Base-by-base conservation (phyloP, 2,329 filamentous ascomycete genomes). In the Cylindrodendrum hubeiense region DNA sequence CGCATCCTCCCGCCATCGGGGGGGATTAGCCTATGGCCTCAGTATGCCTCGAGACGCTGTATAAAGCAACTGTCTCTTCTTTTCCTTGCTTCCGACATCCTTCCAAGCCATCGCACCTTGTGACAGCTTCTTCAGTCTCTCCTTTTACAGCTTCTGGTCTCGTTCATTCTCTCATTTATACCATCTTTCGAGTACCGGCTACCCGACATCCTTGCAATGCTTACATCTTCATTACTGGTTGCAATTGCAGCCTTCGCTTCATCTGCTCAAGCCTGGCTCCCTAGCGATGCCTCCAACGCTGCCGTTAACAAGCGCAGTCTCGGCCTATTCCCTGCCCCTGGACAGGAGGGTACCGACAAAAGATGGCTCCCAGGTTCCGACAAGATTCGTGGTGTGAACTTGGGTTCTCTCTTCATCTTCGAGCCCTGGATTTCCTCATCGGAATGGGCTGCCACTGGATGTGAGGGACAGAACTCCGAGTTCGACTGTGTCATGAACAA, bases 371-470 rank as follows among this genome's bases (percentile, higher is more conserved):
- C 71, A 2, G 62, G 53, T 1, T 63, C 49, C 3, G 56, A 33
- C 56, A 86, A 86, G 71, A 83, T 88, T 55, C 83, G 86, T 10
- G 86, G 86, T 33, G 86, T 88, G 60, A 88, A 88, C 71, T 76
- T 87, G 9, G 85, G 86, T 6, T 81, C 83, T 1, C 79, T 83
- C 24, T 87, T 88, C 70, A 73, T 88, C 57, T 76, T 83, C 34
- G 86, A 89, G 75, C 85, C 85, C 8, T 88, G 86, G 86, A 85
- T 88, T 72, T 81, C 81, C 49, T 67, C 69, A 17, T 71, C 75
- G 28, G 79, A 80, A 54, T 89, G 86, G 85, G 74, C 65, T 19
- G 69, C 67, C 19, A 85, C 87, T 72, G 85, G 84, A 34, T 88
- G 86, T 67, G 74, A 74, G 9, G 77, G 70, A 2, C 70, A 78